Evolutionary conservation across 192 early-diverging fungal species (phyloP), one percentile per base, ranked within the genome.

Genomic region (Backusella liffmaniae): DNA sequence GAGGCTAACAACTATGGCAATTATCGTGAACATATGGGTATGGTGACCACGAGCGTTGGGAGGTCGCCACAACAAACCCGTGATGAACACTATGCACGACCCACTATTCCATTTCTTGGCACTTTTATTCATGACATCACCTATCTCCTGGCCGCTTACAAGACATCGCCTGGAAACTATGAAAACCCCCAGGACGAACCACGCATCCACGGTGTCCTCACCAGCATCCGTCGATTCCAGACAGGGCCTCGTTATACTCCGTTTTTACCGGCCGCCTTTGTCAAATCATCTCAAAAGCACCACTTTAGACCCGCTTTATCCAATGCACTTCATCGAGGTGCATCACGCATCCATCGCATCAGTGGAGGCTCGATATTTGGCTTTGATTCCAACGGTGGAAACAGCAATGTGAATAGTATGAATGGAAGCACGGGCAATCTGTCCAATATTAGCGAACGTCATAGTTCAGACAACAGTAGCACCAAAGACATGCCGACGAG

Each of bases 61-160:
- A 73, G 34, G 67, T 36, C 21, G 73, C 75, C 75, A 21, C 51
- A 73, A 4, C 51, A 46, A 2, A 78, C 80, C 65, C 74, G 78
- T 26, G 70, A 72, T 16, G 76, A 79, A 44, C 79, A 86, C 65
- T 77, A 71, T 66, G 49, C 83, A 71, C 77, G 89, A 49, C 92
- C 93, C 3, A 88, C 86, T 46, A 85, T 95, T 12, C 93, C 93
- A 3, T 95, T 91, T 80, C 76, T 95, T 29, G 93, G 93, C 37
- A 87, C 92, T 5, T 90, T 92, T 81, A 90, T 94, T 23, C 91
- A 92, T 77, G 93, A 95, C 67, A 87, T 88, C 32, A 93, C 92
- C 7, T 95, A 94, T 74, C 81, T 94, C 23, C 70, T 91, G 5
- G 91, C 91, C 1, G 86, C 89, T 2, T 86, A 87, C 67, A 93